Conservation (phyloP, 2,329 filamentous ascomycete genomes). For the Hyphodiscus sp. region DNA sequence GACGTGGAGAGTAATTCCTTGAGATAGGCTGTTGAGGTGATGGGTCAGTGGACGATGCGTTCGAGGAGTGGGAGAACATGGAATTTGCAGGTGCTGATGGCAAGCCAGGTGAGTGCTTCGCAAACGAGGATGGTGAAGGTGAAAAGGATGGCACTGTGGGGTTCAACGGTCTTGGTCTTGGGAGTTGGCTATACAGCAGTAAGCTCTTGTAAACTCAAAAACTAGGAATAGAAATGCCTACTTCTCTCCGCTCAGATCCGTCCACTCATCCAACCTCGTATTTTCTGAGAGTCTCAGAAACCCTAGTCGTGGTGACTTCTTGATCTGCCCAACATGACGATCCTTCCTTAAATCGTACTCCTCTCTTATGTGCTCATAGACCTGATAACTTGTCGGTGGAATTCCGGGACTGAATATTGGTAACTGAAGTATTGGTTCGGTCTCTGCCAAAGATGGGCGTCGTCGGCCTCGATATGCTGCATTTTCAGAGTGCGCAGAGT, state of each 20-base stretch:
- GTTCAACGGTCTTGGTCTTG: conserved; percentile 11
- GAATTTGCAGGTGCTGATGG: conserved; percentile 6
- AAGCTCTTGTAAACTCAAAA: no score
- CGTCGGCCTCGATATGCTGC: conserved; percentile 1
- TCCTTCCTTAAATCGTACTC: background rate
- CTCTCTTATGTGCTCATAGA: conserved; percentile 15
- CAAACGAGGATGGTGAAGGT: conserved; percentile 1
- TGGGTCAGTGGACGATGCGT: background rate
- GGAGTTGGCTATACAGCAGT: background rate
- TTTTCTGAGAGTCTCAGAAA: conserved; percentile 16
- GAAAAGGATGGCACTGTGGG: conserved; percentile 17
- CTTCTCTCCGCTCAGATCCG: conserved; percentile 4
- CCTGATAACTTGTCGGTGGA: conserved; percentile 20
- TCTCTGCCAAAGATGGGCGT: conserved; percentile 21
- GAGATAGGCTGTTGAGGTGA: background rate
- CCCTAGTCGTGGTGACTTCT: conserved; percentile 19
- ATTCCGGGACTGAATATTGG: conserved; percentile 21
- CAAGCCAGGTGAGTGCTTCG: background rate
- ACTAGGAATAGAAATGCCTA: conserved; percentile 2
- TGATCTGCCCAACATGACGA: conserved; percentile 1
- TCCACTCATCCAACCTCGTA: conserved; percentile 16
- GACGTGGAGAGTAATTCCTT: background rate
- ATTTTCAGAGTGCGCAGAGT: conserved; percentile 19
- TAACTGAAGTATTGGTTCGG: conserved; percentile 24
- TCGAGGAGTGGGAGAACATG: conserved; percentile 4